A percentile compares a stretch with the other conserved stretches of the same genome.
These are phyloP conservation scores for Xylaria longipes DNA, from an alignment of 495 filamentous ascomycete genomes.

Conservation along the genomic window DNA sequence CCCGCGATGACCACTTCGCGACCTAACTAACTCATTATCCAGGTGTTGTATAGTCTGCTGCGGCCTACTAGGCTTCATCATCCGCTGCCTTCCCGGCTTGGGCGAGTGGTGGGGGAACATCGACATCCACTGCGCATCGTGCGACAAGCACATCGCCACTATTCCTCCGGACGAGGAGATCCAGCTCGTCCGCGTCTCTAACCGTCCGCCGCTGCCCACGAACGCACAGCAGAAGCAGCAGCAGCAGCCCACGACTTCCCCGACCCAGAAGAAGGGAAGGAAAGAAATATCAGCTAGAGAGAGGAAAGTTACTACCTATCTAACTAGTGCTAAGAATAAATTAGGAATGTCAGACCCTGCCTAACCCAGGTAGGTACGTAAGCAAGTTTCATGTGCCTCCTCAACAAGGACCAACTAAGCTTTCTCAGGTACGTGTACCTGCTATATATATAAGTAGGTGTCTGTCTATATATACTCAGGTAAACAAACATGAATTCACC, in stretches of 20 bases:
- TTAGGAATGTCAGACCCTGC: not conserved
- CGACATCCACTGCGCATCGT: conserved; percentile 15
- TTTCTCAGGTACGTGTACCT: too few species aligned
- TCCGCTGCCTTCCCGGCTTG: not conserved
- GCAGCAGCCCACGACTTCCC: not conserved
- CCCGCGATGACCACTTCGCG: not conserved
- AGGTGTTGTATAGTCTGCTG: not conserved
- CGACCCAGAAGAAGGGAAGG: not conserved
- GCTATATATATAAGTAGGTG: too few species aligned
- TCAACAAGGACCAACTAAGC: too few species aligned
- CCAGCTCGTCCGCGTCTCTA: not conserved
- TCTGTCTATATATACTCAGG: too few species aligned
- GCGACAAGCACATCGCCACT: conserved; percentile 17
- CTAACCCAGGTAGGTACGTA: too few species aligned
- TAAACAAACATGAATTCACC: too few species aligned
- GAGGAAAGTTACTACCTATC: not conserved
- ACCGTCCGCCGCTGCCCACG: conserved; percentile 5
- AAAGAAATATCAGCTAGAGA: not conserved
- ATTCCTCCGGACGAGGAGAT: conserved; percentile 1
- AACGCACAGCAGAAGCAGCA: not conserved
- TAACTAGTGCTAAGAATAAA: not conserved
- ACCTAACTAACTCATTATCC: not conserved
- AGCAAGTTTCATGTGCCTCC: too few species aligned
- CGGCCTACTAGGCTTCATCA: not conserved
- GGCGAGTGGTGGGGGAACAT: conserved; percentile 4